A percentile compares a stretch with the other conserved stretches of the same genome.
Evolutionary conservation across 1,139 yeast species (phyloP).

Genomic region (Suhomyces yuchorum): DNA sequence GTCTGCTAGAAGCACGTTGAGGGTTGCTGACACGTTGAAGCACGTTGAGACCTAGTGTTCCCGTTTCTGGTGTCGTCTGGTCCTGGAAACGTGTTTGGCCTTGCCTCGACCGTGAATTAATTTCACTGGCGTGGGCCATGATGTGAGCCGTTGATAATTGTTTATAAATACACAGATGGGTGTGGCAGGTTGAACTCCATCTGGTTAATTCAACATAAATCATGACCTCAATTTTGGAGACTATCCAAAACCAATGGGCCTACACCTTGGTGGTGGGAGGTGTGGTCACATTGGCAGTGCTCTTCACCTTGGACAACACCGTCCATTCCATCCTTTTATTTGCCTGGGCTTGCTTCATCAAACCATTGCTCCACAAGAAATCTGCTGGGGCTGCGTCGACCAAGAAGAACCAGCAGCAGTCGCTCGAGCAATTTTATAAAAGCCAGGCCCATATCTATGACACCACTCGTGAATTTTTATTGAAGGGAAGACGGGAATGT

Average conservation of each 20-base stretch:
- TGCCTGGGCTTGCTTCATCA: conserved; percentile 63
- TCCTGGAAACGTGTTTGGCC: background rate
- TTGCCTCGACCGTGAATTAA: background rate
- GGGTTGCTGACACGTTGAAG: background rate
- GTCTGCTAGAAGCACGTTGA: background rate
- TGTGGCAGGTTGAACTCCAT: background rate
- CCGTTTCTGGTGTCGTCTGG: background rate
- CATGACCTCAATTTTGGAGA: background rate
- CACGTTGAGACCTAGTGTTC: background rate
- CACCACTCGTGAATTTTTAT: conserved; percentile 60
- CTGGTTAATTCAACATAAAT: background rate
- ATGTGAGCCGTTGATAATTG: background rate
- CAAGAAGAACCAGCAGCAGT: conserved; percentile 58
- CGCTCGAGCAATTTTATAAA: conserved; percentile 70
- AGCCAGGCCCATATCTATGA: conserved; percentile 79
- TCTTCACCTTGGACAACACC: conserved; percentile 26
- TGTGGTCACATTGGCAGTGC: conserved; percentile 7
- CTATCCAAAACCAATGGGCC: background rate
- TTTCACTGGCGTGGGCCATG: background rate
- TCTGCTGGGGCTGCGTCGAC: conserved; percentile 21
- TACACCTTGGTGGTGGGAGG: conserved; percentile 6
- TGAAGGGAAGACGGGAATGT: conserved; percentile 73
- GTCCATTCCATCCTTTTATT: conserved; percentile 38
- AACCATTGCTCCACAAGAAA: conserved; percentile 57
- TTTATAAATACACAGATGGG: background rate